A percentile compares a stretch with the other conserved stretches of the same genome.
These are phyloP conservation scores for Solanum medicagineum DNA, from an alignment of 257 asterid genomes.

Conservation along the genomic window DNA sequence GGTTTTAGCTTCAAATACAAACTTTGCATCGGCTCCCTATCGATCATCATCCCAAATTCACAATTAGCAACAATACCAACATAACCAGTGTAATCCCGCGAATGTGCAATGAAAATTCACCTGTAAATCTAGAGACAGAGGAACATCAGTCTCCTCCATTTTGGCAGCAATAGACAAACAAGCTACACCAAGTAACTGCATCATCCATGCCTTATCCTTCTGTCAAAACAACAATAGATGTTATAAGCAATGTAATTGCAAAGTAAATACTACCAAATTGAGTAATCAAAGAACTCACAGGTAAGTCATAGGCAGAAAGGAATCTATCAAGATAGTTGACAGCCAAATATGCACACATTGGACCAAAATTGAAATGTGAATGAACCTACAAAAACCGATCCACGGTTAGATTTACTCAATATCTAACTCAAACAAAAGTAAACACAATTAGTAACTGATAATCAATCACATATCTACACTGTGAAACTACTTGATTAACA, in stretches of 20 bases:
- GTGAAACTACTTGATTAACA: neutral
- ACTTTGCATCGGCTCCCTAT: constrained; percentile 14
- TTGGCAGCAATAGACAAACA: constrained; percentile 40
- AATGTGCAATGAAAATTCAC: neutral
- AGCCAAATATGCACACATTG: constrained; percentile 27
- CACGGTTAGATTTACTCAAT: neutral
- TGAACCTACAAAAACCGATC: constrained; percentile 15
- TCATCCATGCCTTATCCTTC: constrained; percentile 27
- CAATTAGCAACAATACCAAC: neutral
- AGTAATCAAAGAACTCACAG: constrained; percentile 15
- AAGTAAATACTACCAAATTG: neutral
- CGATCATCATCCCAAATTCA: neutral
- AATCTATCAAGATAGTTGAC: constrained; percentile 33
- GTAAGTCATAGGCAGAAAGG: constrained; percentile 27
- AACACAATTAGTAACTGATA: neutral
- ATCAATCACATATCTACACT: neutral
- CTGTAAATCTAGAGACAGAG: constrained; percentile 25
- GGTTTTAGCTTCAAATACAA: constrained; percentile 24
- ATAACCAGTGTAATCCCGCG: neutral
- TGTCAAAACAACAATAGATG: neutral
- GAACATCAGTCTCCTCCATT: constrained; percentile 36
- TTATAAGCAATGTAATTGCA: neutral
- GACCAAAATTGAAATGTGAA: constrained; percentile 25
- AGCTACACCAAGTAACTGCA: constrained; percentile 26
- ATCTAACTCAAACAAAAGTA: neutral